Evolutionary conservation across 371 early-diverging fungal genomes (phyloP).

Genomic region (Mucor sp.): DNA sequence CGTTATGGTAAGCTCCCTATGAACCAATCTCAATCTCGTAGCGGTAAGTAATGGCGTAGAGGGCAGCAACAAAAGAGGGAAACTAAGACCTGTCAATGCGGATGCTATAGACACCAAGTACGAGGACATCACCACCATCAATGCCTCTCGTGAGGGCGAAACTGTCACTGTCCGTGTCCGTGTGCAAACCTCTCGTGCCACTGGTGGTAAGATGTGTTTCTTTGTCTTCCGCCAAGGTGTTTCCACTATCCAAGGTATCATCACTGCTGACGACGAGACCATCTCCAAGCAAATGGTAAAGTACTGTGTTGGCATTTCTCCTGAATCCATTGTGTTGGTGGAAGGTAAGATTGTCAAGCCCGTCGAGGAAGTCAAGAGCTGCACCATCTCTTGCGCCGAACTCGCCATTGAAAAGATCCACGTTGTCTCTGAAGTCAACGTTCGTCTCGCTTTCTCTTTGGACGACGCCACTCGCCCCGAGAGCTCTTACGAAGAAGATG

Average conservation of each 20-base stretch:
- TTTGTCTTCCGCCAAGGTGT: constrained; percentile 89
- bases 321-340: constrained; percentile 90
- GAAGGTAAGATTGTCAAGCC: constrained; percentile 83
- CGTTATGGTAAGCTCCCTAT: constrained; percentile 89
- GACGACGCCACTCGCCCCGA: constrained; percentile 96
- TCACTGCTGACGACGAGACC: constrained; percentile 62
- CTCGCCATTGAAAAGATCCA: constrained; percentile 77
- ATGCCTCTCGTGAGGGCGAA: constrained; percentile 69
- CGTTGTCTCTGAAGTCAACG: constrained; percentile 78
- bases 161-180: constrained; percentile 85
- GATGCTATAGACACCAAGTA: constrained; percentile 43
- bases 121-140: constrained; percentile 60
- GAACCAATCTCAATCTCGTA: constrained; percentile 83
- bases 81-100: neutral
- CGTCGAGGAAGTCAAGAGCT: constrained; percentile 85
- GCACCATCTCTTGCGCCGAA: constrained; percentile 91
- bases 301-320: constrained; percentile 80
- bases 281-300: constrained; percentile 97
- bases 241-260: constrained; percentile 88
- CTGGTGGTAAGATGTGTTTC: constrained; percentile 92
- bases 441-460: constrained; percentile 91
- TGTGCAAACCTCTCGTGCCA: constrained; percentile 86
- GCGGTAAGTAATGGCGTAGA: constrained; percentile 41
- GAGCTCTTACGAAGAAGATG: constrained; percentile 77
- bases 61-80: neutral